Evolutionary conservation across 2,329 filamentous ascomycete species (phyloP), one percentile per base, ranked within the genome.

Genomic region (Hirsutella thompsonii): DNA sequence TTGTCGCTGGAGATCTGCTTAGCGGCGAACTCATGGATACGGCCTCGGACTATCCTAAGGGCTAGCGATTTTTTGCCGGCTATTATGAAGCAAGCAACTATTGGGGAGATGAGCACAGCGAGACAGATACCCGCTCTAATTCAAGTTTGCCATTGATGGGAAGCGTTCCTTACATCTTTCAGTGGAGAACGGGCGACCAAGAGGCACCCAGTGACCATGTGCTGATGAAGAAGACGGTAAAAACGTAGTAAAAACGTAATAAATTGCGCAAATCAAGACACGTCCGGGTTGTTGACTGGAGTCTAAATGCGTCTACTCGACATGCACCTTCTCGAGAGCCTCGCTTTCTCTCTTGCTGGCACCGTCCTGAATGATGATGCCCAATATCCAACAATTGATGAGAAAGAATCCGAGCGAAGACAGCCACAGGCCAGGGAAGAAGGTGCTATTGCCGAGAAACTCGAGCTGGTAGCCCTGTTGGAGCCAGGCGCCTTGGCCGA

Each of bases 351-450:
- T 23, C 4, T 32, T 13, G 4, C 39, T 26, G 9, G 47, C 60
- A 3, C 68, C 69, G 59, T 96, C 92, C 2, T 58, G 57, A 6
- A 95, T 72, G 35, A 96, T 79, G 37, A 93, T 67, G 0, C 85
- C 84, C 32, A 98, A 57, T 41, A 96, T 85, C 79, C 86, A 93
- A 50, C 79, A 81, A 57, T 98, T 96, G 14, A 88, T 74, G 2
- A 78, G 58, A 56, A 95, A 96, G 64, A 98, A 96, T 0, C 64
- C 63, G 13, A 94, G 59, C 0, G 84, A 82, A 0, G 86, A 71
- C 0, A 74, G 47, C 77, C 86, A 96, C 1, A 98, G 65, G 0
- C 88, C 88, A 0, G 89, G 88, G 9, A 87, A 72, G 55, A 95
- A 98, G 0, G 83, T 89, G 46, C 86, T 90, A 19, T 69, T 54